These are phyloP conservation scores for Thymus mandschuricus DNA, from an alignment of 257 asterid genomes.

Conservation along the genomic window DNA sequence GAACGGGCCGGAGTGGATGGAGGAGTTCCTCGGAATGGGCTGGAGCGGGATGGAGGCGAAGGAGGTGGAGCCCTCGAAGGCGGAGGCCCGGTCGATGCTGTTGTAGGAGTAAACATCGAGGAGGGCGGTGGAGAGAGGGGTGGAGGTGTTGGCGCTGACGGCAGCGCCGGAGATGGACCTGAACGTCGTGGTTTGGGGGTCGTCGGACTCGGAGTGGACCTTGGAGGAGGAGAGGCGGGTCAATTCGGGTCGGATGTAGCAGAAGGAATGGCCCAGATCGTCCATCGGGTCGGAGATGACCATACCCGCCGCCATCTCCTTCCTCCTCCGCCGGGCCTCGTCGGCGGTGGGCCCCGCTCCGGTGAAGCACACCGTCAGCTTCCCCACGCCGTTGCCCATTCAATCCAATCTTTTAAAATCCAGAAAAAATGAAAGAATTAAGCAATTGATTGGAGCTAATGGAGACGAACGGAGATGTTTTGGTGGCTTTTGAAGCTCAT, in stretches of 20 bases:
- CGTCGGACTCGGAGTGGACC: conserved; percentile 59
- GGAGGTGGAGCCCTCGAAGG: conserved; percentile 89
- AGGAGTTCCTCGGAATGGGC: conserved; percentile 67
- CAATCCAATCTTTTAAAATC: not conserved
- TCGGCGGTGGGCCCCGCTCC: conserved; percentile 51
- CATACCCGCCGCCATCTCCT: conserved; percentile 36
- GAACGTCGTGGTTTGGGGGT: conserved; percentile 59
- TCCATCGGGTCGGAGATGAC: conserved; percentile 75
- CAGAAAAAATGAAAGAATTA: not conserved
- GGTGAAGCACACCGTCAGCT: conserved; percentile 76
- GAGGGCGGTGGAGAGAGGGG: conserved; percentile 83
- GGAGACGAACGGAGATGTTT: not conserved
- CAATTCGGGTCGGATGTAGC: conserved; percentile 78
- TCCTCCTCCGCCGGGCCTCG: conserved; percentile 59
- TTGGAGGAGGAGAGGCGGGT: conserved; percentile 58
- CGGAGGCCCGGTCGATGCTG: conserved; percentile 69
- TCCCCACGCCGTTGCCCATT: conserved; percentile 98
- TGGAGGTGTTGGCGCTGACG: conserved; percentile 89
- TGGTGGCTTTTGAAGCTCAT: conserved; percentile 22
- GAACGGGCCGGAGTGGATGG: conserved; percentile 66
- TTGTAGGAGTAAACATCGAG: conserved; percentile 63
- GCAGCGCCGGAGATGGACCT: conserved; percentile 90
- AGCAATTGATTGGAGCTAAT: not conserved
- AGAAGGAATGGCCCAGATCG: conserved; percentile 94
- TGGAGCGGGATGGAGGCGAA: conserved; percentile 89